Evolutionary conservation across 768 basidiomycete species (phyloP), one percentile per base, ranked within the genome.

Genomic region (Agaricus bisporus): DNA sequence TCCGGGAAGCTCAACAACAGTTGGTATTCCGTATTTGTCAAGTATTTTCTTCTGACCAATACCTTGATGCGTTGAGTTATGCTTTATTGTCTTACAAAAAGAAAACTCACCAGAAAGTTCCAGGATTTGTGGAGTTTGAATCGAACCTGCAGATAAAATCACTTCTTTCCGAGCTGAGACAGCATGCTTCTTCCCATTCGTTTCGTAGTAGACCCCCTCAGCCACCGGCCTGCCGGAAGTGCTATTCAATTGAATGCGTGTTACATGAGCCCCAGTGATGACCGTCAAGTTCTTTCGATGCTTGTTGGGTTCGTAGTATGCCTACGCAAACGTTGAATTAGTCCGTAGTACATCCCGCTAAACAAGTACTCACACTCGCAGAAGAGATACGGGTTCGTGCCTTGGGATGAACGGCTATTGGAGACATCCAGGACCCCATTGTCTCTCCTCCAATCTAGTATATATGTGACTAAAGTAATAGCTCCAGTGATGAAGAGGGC

Each of bases 101-200:
- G 9, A 8, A n/a, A 14, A 38, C 53, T 14, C 51, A 71, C 73
- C 59, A 68, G 63, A 56, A 79, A 57, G 41, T 28, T 57, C 56
- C 22, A 57, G 39, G 11, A 57, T 43, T 18, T 57, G 50, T 8
- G 56, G 56, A 8, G 56, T 57, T 57, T 60, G 29, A 52, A 60
- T 75, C 1, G 78, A 72, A 25, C 81, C 81, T 1, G 78, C 80
- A 17, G 78, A 73, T 3, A 82, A 48, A 53, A 83, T 76, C 38
- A 81, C 77, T 49, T 82, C 80, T 22, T 68, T 67, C 4, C 71
- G 65, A 0, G 77, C 80, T 18, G 56, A 60, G 2, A 73, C 77
- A 3, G 61, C 66, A 58, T 73, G 74, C 5, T 25, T 60, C 56
- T 29, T 20, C 20, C 35, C 51, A 25, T 37, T 45, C 69, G 63